Evolutionary conservation across 23 red algal species (phyloP).

Genomic region (Gracilaria domingensis): DNA sequence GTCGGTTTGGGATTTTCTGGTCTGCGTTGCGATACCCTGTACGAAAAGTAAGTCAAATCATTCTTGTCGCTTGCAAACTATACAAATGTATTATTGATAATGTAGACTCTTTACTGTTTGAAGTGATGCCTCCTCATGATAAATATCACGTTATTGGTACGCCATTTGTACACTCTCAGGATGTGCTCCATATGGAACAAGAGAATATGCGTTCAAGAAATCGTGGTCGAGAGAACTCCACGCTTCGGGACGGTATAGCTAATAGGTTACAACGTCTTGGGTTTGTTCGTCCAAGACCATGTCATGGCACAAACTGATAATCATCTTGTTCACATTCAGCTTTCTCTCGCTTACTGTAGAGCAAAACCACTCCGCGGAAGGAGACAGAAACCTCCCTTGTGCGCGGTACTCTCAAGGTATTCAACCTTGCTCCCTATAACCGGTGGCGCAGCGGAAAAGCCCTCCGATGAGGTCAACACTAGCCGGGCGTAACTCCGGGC

Average conservation of each 20-base stretch:
- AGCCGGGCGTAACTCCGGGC: no score
- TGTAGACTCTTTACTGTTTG: neutral
- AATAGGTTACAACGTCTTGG: neutral
- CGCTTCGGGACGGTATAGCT: slow-evolving; percentile 5
- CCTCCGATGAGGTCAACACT: no score
- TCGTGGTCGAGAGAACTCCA: neutral
- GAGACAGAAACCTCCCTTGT: no score
- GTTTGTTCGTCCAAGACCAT: neutral
- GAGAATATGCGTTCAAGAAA: neutral
- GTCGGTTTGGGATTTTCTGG: neutral
- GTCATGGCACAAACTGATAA: no score
- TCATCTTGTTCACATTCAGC: no score
- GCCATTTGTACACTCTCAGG: slow-evolving; percentile 17
- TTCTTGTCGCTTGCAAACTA: slow-evolving; percentile 33
- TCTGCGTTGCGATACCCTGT: neutral
- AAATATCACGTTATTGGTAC: slow-evolving; percentile 14
- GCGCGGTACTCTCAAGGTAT: no score
- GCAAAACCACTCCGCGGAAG: no score
- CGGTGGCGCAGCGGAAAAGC: no score
- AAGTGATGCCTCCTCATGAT: neutral
- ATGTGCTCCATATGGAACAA: slow-evolving; percentile 20
- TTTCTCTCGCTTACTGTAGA: no score
- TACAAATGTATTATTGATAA: slow-evolving; percentile 37
- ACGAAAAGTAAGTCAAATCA: neutral
- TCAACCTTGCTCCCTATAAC: no score